A percentile compares a stretch with the other conserved stretches of the same genome.
Evolutionary conservation across 306 rosid genomes (phyloP).

Genomic region (Urtica urens): DNA sequence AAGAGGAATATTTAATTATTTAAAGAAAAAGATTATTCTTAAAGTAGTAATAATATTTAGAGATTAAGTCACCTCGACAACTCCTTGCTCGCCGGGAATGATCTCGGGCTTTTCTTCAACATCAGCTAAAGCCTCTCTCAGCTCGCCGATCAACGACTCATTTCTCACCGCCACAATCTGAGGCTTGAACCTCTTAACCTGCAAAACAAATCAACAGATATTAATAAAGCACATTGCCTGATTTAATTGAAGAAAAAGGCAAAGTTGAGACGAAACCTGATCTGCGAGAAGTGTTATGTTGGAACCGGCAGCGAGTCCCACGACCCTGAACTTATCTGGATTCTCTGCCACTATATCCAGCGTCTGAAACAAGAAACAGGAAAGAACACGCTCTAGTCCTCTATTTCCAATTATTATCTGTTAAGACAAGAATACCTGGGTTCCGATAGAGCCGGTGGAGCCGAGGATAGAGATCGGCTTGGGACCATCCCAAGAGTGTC

Average conservation of each 20-base stretch:
- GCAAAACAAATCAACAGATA: constrained; percentile 13
- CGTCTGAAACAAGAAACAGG: constrained; percentile 44
- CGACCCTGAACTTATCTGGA: constrained; percentile 80
- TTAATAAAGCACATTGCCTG: neutral
- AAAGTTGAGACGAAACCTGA: constrained; percentile 46
- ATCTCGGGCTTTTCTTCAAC: constrained; percentile 82
- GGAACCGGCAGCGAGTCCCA: constrained; percentile 95
- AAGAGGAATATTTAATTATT: constrained; percentile 14
- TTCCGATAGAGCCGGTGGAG: constrained; percentile 91
- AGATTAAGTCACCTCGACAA: constrained; percentile 59
- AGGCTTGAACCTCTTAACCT: constrained; percentile 88
- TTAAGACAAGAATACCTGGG: constrained; percentile 46
- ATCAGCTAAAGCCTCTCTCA: constrained; percentile 74
- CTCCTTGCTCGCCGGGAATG: constrained; percentile 95
- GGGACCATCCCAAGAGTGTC: constrained; percentile 69
- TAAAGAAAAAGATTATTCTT: constrained; percentile 5
- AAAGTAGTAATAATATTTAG: constrained; percentile 11
- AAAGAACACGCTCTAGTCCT: neutral
- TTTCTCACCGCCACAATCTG: constrained; percentile 82
- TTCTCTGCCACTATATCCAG: constrained; percentile 96
- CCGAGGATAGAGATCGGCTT: constrained; percentile 90
- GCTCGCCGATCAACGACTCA: constrained; percentile 72
- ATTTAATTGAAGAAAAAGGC: too few relatives aligned
- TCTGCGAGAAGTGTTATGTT: constrained; percentile 88
- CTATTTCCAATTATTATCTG: neutral